Percentiles rank a stretch among this genome's conserved stretches.
Conservation (phyloP, 2,329 filamentous ascomycete genomes). For the Aspergillus sojae region DNA sequence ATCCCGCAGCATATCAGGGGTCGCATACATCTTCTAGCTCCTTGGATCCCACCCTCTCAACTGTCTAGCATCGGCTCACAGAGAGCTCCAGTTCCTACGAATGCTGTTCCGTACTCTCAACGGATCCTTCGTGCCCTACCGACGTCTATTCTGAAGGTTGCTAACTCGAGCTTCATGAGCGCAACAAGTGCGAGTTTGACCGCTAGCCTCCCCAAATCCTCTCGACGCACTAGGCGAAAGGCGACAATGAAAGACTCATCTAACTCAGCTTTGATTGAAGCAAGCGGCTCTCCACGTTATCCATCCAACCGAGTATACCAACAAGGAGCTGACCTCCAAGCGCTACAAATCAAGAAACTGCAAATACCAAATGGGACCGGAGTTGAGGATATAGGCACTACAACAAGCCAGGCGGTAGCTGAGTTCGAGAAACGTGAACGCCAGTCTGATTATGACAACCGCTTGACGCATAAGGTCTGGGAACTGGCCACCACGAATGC, state of each 20-base stretch:
- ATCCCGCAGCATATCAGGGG: conserved; percentile 96
- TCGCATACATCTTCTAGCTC: conserved; percentile 88
- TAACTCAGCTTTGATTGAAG: conserved; percentile 55
- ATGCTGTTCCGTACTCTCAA: conserved; percentile 87
- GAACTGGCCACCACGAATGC: conserved; percentile 85
- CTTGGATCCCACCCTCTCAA: conserved; percentile 90
- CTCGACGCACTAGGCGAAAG: conserved; percentile 64
- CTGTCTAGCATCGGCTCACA: conserved; percentile 77
- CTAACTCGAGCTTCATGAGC: conserved; percentile 93
- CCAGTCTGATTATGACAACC: conserved; percentile 68
- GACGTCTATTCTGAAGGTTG: conserved; percentile 86
- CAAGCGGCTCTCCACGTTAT: conserved; percentile 29
- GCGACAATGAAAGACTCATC: conserved; percentile 41
- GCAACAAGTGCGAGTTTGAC: conserved; percentile 86
- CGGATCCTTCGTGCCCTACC: conserved; percentile 87
- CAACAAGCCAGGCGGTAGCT: conserved; percentile 11
- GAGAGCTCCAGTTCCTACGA: conserved; percentile 74
- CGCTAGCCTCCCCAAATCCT: conserved; percentile 70
- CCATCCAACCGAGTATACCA: conserved; percentile 20
- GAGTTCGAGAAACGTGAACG: conserved; percentile 40
- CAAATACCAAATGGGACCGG: conserved; percentile 19
- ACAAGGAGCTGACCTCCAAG: conserved; percentile 21
- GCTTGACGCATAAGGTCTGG: conserved; percentile 93
- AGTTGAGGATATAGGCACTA: conserved; percentile 14
- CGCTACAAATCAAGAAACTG: conserved; percentile 23